Percentiles rank a stretch among this genome's conserved stretches.
Conservation (phyloP, 257 asterid species). For the Nicotiana benthamiana region DNA sequence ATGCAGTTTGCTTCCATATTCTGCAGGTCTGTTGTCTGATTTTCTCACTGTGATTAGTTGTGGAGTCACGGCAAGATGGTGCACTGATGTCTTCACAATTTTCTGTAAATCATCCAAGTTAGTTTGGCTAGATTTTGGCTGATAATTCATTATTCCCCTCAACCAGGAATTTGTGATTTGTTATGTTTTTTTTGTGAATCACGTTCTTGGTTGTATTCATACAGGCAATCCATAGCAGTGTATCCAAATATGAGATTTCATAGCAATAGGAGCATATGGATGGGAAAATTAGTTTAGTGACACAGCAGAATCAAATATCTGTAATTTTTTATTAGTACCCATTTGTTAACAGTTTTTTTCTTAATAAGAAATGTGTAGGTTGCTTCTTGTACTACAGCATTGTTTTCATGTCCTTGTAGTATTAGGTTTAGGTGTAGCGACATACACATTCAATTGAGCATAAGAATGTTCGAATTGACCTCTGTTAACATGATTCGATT, state of each 20-base stretch:
- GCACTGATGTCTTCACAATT: slow-evolving; percentile 21
- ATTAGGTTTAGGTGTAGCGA: neutral
- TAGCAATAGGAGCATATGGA: neutral
- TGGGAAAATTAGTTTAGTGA: neutral
- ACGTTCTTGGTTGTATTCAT: slow-evolving; percentile 6
- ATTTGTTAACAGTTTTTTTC: neutral
- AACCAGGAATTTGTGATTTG: slow-evolving; percentile 58
- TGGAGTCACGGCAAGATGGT: slow-evolving; percentile 17
- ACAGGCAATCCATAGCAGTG: slow-evolving; percentile 1
- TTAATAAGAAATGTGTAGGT: neutral
- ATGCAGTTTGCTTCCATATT: neutral
- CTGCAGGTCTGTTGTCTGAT: slow-evolving; percentile 31
- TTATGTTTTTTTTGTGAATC: neutral
- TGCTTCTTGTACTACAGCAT: neutral
- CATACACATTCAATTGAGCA: neutral
- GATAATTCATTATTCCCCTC: slow-evolving; percentile 41
- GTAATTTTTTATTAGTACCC: neutral
- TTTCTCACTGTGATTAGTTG: slow-evolving; percentile 3
- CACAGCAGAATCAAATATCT: neutral
- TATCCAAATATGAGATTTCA: neutral
- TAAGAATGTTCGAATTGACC: neutral
- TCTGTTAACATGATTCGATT: neutral
- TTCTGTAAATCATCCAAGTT: slow-evolving; percentile 16
- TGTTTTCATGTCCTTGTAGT: neutral
- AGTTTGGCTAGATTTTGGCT: slow-evolving; percentile 21